phyloP scores from a whole-genome alignment of 768 basidiomycete genomes.

The Pleurotus giganteus region DNA sequence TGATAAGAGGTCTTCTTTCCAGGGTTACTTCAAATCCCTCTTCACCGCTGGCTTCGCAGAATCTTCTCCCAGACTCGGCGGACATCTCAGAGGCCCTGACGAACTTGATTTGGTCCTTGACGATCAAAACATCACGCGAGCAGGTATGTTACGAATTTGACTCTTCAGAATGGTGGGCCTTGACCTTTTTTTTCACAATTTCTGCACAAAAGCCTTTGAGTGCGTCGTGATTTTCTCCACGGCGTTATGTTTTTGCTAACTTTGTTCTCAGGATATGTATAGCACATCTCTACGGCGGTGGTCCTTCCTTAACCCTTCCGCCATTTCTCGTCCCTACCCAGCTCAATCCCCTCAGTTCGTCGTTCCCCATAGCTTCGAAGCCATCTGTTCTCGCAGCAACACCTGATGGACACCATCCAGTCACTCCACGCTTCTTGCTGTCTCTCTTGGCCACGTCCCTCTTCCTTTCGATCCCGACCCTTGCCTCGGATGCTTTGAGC shows the following conservation, averaged over 20 bases:
- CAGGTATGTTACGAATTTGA: slow-evolving; percentile 50
- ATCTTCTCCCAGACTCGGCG: slow-evolving; percentile 36
- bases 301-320: slow-evolving; percentile 70
- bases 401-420: slow-evolving; percentile 65
- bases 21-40: slow-evolving; percentile 88
- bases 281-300: slow-evolving; percentile 83
- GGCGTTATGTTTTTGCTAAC: neutral
- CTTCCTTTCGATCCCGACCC: slow-evolving; percentile 78
- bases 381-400: slow-evolving; percentile 24
- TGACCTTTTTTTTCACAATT: slow-evolving; percentile 11
- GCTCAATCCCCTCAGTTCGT: slow-evolving; percentile 67
- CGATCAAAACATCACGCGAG: slow-evolving; percentile 85
- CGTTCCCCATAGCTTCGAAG: slow-evolving; percentile 39
- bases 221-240: slow-evolving; percentile 39
- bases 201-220: slow-evolving; percentile 71
- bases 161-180: neutral
- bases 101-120: slow-evolving; percentile 74
- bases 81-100: slow-evolving; percentile 33
- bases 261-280: slow-evolving; percentile 66
- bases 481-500: slow-evolving; percentile 74
- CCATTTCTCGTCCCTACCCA: slow-evolving; percentile 63
- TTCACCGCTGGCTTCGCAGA: slow-evolving; percentile 82
- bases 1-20: slow-evolving; percentile 13
- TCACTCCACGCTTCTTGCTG: slow-evolving; percentile 76
- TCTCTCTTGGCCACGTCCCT: slow-evolving; percentile 85